phyloP scores from a whole-genome alignment of 768 basidiomycete species.

The Podaxis sp. region DNA sequence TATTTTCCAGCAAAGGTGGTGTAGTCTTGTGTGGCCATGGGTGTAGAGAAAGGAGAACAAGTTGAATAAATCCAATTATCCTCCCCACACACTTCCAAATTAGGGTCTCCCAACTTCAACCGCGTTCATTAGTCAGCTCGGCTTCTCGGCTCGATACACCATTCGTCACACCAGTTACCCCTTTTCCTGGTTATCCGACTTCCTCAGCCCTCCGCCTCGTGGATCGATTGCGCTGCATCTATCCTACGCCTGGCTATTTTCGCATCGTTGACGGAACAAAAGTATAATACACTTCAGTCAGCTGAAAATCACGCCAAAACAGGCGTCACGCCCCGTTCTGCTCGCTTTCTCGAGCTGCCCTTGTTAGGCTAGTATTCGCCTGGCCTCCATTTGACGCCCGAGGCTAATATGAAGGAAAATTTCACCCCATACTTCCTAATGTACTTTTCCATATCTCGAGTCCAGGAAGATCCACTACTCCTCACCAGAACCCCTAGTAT shows the following conservation, averaged over 20 bases:
- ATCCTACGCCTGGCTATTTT: background rate
- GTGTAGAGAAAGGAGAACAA: background rate
- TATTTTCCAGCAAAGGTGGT: slow-evolving; percentile 73
- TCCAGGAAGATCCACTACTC: background rate
- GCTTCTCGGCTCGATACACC: slow-evolving; percentile 3
- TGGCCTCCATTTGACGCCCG: slow-evolving; percentile 5
- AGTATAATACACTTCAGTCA: background rate
- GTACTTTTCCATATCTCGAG: background rate
- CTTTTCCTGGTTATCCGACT: too few relatives aligned
- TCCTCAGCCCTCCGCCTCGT: background rate
- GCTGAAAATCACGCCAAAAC: background rate
- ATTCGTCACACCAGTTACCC: background rate
- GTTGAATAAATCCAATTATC: background rate
- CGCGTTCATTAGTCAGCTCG: slow-evolving; percentile 16
- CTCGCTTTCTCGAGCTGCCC: background rate
- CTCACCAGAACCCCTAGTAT: background rate
- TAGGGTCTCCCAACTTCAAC: slow-evolving; percentile 8
- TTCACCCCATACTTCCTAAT: background rate
- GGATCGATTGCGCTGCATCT: background rate
- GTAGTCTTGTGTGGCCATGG: slow-evolving; percentile 6
- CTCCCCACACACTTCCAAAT: background rate
- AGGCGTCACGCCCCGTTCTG: background rate
- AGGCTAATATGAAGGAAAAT: background rate
- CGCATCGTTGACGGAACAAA: background rate
- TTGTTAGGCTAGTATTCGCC: background rate